Evolutionary conservation across 495 filamentous ascomycete genomes (phyloP).

Genomic region (Immersiella caudata): DNA sequence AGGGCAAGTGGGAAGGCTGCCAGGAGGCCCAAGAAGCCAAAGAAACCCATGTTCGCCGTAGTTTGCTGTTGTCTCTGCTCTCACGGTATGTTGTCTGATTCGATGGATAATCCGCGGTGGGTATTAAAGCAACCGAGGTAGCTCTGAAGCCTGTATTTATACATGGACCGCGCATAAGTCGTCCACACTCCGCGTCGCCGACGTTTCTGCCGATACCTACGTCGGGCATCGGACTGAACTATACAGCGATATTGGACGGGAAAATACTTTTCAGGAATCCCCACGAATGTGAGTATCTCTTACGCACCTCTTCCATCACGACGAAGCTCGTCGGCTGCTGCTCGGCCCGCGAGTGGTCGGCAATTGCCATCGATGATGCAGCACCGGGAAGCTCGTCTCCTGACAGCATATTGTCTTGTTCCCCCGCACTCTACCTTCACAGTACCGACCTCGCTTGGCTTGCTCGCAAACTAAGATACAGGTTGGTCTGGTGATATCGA

Average conservation of each 20-base stretch:
- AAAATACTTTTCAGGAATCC: neutral
- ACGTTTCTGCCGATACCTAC: neutral
- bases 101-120: too few relatives aligned
- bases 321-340: neutral
- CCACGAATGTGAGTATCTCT: neutral
- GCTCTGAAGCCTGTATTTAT: neutral
- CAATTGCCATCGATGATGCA: conserved; percentile 2
- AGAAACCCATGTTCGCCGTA: neutral
- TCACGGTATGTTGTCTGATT: too few relatives aligned
- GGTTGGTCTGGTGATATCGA: neutral
- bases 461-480: neutral
- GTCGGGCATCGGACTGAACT: neutral
- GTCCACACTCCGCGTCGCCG: neutral
- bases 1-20: neutral
- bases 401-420: too few relatives aligned
- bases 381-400: conserved; percentile 8
- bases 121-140: too few relatives aligned
- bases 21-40: neutral
- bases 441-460: conserved; percentile 3
- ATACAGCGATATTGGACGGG: neutral
- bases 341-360: conserved; percentile 8
- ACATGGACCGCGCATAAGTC: neutral
- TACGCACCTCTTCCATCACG: neutral
- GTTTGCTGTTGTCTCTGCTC: neutral
- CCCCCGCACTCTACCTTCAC: conserved; percentile 9